These are phyloP conservation scores for Megacollybia marginata DNA, from an alignment of 768 basidiomycete genomes.

Conservation along the genomic window DNA sequence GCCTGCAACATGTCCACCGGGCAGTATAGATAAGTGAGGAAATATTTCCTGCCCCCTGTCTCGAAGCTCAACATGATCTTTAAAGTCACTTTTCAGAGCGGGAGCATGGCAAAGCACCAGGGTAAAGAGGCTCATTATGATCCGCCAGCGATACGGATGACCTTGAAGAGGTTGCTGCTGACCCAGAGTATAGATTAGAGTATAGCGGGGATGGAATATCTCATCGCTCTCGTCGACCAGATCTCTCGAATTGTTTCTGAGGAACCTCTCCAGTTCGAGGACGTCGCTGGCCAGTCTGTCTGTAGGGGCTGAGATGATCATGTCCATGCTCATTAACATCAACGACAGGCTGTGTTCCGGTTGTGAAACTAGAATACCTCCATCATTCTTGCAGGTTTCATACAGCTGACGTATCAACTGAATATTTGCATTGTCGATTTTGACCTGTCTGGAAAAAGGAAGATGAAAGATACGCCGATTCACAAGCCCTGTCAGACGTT, in stretches of 20 bases:
- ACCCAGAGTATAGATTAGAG: constrained; percentile 40
- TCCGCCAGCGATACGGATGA: constrained; percentile 35
- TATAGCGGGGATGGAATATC: constrained; percentile 37
- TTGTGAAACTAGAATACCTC: constrained; percentile 41
- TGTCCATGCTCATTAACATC: constrained; percentile 37
- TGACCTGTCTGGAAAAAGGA: constrained; percentile 39
- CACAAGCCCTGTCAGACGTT: constrained; percentile 33
- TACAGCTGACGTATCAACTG: constrained; percentile 23
- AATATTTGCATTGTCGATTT: constrained; percentile 11
- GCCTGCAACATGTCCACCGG: not conserved
- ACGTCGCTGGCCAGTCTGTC: constrained; percentile 9
- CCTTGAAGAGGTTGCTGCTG: constrained; percentile 28
- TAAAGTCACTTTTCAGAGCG: no score
- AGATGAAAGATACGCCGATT: constrained; percentile 41
- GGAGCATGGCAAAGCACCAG: constrained; percentile 13
- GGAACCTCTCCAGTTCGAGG: constrained; percentile 20
- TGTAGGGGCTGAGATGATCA: constrained; percentile 8
- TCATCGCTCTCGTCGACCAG: constrained; percentile 43
- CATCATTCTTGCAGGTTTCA: constrained; percentile 26
- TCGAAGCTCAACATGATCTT: not conserved
- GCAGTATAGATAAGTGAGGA: not conserved
- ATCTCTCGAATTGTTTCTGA: constrained; percentile 23
- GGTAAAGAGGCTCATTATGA: constrained; percentile 28
- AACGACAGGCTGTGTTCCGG: constrained; percentile 51
- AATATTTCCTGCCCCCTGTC: not conserved